These are phyloP conservation scores for Gossypium stocksii DNA, from an alignment of 345 rosid species.

Conservation along the genomic window DNA sequence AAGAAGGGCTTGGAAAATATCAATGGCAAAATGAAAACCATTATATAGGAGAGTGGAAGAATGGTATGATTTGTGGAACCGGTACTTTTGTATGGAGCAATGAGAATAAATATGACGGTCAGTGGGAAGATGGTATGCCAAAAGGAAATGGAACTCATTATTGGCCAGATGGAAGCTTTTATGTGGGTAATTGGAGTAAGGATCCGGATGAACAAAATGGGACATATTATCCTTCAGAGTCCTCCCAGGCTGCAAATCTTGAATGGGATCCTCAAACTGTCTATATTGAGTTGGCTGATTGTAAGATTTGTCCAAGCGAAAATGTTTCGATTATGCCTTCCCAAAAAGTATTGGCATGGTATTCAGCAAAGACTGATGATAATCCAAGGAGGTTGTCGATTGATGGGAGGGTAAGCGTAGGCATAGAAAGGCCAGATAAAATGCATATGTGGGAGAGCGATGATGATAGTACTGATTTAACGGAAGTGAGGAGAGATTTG, in stretches of 20 bases:
- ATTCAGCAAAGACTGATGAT: conserved; percentile 52
- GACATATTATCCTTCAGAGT: conserved; percentile 56
- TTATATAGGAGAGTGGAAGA: conserved; percentile 77
- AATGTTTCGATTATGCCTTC: conserved; percentile 71
- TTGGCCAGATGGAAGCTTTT: conserved; percentile 79
- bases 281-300: conserved; percentile 38
- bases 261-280: conserved; percentile 76
- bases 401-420: conserved; percentile 79
- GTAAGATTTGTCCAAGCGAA: conserved; percentile 52
- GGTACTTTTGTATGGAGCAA: conserved; percentile 69
- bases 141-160: conserved; percentile 70
- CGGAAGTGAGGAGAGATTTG: conserved; percentile 31
- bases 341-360: conserved; percentile 81
- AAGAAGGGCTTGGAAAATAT: conserved; percentile 80
- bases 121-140: conserved; percentile 79
- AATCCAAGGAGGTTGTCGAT: conserved; percentile 64
- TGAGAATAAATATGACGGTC: conserved; percentile 65
- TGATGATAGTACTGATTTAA: conserved; percentile 29
- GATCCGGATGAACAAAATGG: conserved; percentile 74
- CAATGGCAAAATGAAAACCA: conserved; percentile 56
- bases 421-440: conserved; percentile 69
- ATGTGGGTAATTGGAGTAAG: conserved; percentile 80
- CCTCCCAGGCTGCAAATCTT: conserved; percentile 25
- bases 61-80: conserved; percentile 59
- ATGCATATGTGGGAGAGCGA: conserved; percentile 62